A percentile compares a stretch with the other conserved stretches of the same genome.
Evolutionary conservation across 2,329 filamentous ascomycete species (phyloP).

Genomic region (Rachicladosporium sp.): DNA sequence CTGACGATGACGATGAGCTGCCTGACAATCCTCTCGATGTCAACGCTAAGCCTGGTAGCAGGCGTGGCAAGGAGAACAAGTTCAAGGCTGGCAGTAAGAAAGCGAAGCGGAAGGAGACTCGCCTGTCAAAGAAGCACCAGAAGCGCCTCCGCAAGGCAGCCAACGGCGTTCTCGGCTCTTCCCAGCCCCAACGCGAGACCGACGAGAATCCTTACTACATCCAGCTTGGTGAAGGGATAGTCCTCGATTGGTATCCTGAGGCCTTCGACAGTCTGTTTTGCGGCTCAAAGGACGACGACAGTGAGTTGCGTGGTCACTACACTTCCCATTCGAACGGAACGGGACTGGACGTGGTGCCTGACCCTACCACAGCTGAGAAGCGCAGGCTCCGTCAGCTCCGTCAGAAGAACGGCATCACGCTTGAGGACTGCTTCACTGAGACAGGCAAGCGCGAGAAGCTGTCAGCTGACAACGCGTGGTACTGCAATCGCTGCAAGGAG

Average conservation of each 20-base stretch:
- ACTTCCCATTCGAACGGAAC: constrained; percentile 42
- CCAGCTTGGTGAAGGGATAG: constrained; percentile 67
- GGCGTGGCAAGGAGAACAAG: constrained; percentile 13
- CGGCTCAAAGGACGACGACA: constrained; percentile 26
- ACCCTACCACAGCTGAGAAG: constrained; percentile 50
- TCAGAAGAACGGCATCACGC: constrained; percentile 61
- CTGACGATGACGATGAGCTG: constrained; percentile 8
- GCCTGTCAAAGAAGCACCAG: constrained; percentile 8
- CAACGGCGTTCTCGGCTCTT: constrained; percentile 1
- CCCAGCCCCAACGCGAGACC: constrained; percentile 4
- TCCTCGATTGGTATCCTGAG: constrained; percentile 71
- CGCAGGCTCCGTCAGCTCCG: constrained; percentile 52
- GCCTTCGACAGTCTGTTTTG: constrained; percentile 61
- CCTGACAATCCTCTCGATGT: constrained; percentile 7
- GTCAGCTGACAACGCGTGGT: constrained; percentile 95
- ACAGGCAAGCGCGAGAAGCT: constrained; percentile 89
- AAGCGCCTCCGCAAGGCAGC: constrained; percentile 4
- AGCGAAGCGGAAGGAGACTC: constrained; percentile 7
- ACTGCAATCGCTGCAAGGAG: constrained; percentile 90
- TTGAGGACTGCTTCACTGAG: constrained; percentile 87
- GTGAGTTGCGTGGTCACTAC: constrained; percentile 46
- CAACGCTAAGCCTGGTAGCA: background rate
- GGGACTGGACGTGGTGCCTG: constrained; percentile 40
- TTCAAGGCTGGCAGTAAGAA: constrained; percentile 6
- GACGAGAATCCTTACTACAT: constrained; percentile 35